These are phyloP conservation scores for Fusarium chuoi DNA, from an alignment of 2,329 filamentous ascomycete species.

Conservation along the genomic window DNA sequence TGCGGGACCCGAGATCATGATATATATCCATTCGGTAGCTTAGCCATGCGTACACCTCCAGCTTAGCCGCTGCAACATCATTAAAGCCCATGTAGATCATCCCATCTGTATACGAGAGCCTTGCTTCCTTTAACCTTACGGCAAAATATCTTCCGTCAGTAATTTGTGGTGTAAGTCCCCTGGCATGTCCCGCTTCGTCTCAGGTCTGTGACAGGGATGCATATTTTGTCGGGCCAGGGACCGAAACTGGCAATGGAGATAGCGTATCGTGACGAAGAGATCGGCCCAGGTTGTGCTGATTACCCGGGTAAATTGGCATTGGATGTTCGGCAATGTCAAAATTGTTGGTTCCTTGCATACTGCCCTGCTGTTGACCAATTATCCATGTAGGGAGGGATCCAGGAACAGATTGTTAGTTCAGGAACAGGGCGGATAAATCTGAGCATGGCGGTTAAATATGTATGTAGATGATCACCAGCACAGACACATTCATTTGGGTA, in stretches of 20 bases:
- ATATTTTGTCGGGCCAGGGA: slow-evolving; percentile 2
- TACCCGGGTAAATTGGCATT: slow-evolving; percentile 4
- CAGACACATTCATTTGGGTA: not conserved
- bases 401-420: not conserved
- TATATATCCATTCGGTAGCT: slow-evolving; percentile 14
- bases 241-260: slow-evolving; percentile 7
- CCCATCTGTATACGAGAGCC: slow-evolving; percentile 8
- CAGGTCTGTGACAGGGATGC: slow-evolving; percentile 36
- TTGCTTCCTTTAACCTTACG: slow-evolving; percentile 21
- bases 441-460: slow-evolving; percentile 4
- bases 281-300: slow-evolving; percentile 9
- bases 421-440: not conserved
- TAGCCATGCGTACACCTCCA: not conserved
- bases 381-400: not conserved
- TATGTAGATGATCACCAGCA: not conserved
- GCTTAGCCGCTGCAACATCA: not conserved
- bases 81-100: slow-evolving; percentile 2
- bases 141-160: slow-evolving; percentile 40
- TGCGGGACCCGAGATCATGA: slow-evolving; percentile 4
- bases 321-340: slow-evolving; percentile 24
- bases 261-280: slow-evolving; percentile 20
- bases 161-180: slow-evolving; percentile 12
- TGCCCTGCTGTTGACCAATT: slow-evolving; percentile 8
- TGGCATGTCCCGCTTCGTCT: slow-evolving; percentile 39
- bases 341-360: slow-evolving; percentile 1